phyloP scores from a whole-genome alignment of 805 yeast genomes.

The Sugiyamaella americana region DNA sequence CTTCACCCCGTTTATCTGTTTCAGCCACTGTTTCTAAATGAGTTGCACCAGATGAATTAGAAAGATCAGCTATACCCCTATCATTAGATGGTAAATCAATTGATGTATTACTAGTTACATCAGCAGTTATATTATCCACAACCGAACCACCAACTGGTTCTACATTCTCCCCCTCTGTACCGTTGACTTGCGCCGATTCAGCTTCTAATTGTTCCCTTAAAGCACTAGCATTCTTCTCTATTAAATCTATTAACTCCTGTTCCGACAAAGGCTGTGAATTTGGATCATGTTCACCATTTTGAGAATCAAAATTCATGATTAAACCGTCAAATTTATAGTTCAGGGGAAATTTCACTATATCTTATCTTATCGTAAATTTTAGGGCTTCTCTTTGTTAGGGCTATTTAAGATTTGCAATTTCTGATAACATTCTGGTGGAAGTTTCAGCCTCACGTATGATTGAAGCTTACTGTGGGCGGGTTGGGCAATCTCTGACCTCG shows the following conservation, averaged over 20 bases:
- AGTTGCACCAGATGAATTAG: background rate
- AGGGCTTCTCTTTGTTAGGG: constrained; percentile 2
- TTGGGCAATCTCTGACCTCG: too few relatives aligned
- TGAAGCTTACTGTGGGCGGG: too few relatives aligned
- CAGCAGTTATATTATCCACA: background rate
- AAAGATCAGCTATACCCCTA: too few relatives aligned
- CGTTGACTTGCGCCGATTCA: too few relatives aligned
- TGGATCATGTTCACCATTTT: constrained; percentile 1
- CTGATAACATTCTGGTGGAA: too few relatives aligned
- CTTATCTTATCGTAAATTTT: background rate
- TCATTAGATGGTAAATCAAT: too few relatives aligned
- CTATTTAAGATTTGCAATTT: constrained; percentile 1
- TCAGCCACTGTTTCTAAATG: too few relatives aligned
- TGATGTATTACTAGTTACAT: background rate
- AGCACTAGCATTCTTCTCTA: constrained; percentile 10
- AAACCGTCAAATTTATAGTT: background rate
- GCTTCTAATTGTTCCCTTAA: background rate
- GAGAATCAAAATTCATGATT: constrained; percentile 6
- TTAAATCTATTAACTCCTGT: constrained; percentile 13
- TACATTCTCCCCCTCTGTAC: too few relatives aligned
- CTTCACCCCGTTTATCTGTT: too few relatives aligned
- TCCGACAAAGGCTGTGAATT: constrained; percentile 10
- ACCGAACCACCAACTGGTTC: background rate
- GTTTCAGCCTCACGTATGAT: too few relatives aligned
- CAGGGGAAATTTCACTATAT: background rate